A percentile compares a stretch with the other conserved stretches of the same genome.
Conservation (phyloP, 345 rosid species). For the Eucalyptus cloeziana region DNA sequence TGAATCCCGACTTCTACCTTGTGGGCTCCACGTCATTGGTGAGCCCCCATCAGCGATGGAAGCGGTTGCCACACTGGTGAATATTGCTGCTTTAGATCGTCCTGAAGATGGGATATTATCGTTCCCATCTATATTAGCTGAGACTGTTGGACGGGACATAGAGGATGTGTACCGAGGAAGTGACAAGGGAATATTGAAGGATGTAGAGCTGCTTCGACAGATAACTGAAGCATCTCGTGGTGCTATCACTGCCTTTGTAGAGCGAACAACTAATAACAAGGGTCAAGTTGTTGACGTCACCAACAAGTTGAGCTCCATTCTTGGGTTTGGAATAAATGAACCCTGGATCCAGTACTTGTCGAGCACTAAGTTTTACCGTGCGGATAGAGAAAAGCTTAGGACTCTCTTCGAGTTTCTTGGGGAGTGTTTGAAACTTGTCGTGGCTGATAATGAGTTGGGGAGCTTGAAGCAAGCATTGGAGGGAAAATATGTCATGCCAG, state of each 20-base stretch:
- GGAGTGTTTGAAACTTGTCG: slow-evolving; percentile 81
- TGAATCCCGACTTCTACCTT: slow-evolving; percentile 88
- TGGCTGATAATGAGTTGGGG: slow-evolving; percentile 91
- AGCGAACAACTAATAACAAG: slow-evolving; percentile 62
- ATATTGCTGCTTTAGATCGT: slow-evolving; percentile 89
- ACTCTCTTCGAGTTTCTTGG: slow-evolving; percentile 67
- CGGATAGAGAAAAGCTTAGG: slow-evolving; percentile 80
- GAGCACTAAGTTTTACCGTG: slow-evolving; percentile 74
- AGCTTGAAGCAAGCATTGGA: slow-evolving; percentile 89
- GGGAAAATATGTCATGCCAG: slow-evolving; percentile 93
- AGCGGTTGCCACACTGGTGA: slow-evolving; percentile 92
- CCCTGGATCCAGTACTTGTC: slow-evolving; percentile 94
- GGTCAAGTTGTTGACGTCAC: slow-evolving; percentile 88
- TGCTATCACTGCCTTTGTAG: slow-evolving; percentile 68
- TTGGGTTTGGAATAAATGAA: slow-evolving; percentile 93
- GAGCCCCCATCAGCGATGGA: slow-evolving; percentile 99
- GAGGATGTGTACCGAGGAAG: slow-evolving; percentile 86
- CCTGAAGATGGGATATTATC: slow-evolving; percentile 72
- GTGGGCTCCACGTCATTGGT: slow-evolving; percentile 95
- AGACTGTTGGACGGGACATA: slow-evolving; percentile 64
- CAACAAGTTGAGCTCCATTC: slow-evolving; percentile 61
- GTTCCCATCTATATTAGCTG: slow-evolving; percentile 74
- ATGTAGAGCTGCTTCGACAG: slow-evolving; percentile 93
- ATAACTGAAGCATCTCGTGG: slow-evolving; percentile 96
- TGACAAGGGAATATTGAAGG: slow-evolving; percentile 81